Conservation (phyloP, 352 stramenopile genomes). For the Phytophthora pini region DNA sequence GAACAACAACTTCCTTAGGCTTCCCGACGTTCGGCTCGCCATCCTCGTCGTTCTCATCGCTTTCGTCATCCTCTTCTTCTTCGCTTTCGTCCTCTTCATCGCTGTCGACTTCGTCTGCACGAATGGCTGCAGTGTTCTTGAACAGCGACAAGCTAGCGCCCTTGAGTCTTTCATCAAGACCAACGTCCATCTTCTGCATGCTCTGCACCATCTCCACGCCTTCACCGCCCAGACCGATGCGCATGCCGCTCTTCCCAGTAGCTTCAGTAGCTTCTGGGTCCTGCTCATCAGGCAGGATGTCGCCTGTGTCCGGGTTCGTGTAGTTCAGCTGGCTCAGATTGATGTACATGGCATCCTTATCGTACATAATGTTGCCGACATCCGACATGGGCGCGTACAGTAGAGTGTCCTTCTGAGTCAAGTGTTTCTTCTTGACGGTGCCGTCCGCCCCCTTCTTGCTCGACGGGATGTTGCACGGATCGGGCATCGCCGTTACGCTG, state of each 20-base stretch:
- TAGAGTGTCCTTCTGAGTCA: constrained; percentile 95
- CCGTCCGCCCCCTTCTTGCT: constrained; percentile 53
- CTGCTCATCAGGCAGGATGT: constrained; percentile 63
- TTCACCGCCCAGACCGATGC: constrained; percentile 66
- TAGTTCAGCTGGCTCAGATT: constrained; percentile 95
- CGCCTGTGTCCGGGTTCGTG: constrained; percentile 92
- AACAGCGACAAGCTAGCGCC: constrained; percentile 96
- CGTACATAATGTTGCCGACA: constrained; percentile 98
- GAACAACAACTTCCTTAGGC: constrained; percentile 71
- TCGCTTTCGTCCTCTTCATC: constrained; percentile 63
- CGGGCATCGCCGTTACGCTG: constrained; percentile 93
- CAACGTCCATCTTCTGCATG: constrained; percentile 92
- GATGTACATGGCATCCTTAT: constrained; percentile 99
- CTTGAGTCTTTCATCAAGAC: constrained; percentile 95
- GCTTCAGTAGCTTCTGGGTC: constrained; percentile 43
- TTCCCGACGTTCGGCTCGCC: constrained; percentile 54
- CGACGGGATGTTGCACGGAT: constrained; percentile 96
- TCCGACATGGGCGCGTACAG: constrained; percentile 91
- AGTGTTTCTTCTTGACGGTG: constrained; percentile 86
- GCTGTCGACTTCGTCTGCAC: constrained; percentile 80
- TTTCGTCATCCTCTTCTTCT: constrained; percentile 52
- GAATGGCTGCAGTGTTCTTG: constrained; percentile 91
- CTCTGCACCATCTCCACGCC: constrained; percentile 95
- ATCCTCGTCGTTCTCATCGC: constrained; percentile 64
- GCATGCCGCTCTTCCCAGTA: constrained; percentile 28